Base-by-base conservation (phyloP, 2,329 filamentous ascomycete species). In the Neonectria sp. region DNA sequence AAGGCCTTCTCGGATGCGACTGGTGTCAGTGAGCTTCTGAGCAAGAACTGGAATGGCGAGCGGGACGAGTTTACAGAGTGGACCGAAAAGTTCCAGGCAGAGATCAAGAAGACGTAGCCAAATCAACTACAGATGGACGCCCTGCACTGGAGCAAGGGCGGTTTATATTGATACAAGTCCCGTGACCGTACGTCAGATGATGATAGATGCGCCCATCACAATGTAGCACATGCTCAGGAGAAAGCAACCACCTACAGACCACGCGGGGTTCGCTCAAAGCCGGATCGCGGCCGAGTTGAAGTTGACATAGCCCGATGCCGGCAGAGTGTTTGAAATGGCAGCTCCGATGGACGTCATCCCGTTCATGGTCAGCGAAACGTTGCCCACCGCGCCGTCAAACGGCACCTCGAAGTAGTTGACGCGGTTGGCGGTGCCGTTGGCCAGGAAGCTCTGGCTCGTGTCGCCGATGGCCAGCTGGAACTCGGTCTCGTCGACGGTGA, bases 51-150 rank as follows among this genome's bases (percentile, higher is more conserved):
- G 92, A 81, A 87, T 3, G 91, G 87, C 0, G 80, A 86, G 53
- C 85, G 88, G 21, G 95, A 97, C 75, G 93, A 92, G 74, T 97
- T 97, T 76, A 92, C 91, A 0, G 84, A 88, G 17, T 97, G 95
- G 95, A 89, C 87, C n/a, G 84, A 82, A 12, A 88, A 86, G 68
- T 90, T 89, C 70, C 84, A 86, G 74, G 74, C 78, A 35, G 84
- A 88, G 70, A 85, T 89, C 15, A 87, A 85, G 69, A 87, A 86
- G 75, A 24, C 60, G 1, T 72, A 66, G 35, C 35, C 2, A 33
- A 63, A 24, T 40, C 12, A 55, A 35, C 51, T 37, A 35, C 31
- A n/a, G 49, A 33, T 17, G 8, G 8, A 13, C 6, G 12, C 49
- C 49, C 27, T 6, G 9, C 17, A 17, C 9, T 21, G 48, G 25